Evolutionary conservation across 371 early-diverging fungal genomes (phyloP).

Genomic region (Synchytrium microbalum): DNA sequence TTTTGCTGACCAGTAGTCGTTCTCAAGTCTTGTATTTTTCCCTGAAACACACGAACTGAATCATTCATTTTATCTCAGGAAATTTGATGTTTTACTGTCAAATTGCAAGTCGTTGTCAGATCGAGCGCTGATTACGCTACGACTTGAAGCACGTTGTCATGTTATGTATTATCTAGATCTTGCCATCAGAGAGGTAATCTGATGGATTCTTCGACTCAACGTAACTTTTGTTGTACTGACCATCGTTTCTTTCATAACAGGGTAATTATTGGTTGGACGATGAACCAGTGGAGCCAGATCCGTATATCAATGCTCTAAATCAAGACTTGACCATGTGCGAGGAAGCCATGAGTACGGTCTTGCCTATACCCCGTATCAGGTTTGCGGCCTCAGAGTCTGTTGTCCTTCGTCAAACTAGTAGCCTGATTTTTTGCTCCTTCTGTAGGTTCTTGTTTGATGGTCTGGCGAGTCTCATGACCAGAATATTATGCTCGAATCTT

Average conservation of each 20-base stretch:
- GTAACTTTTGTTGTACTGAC: conserved; percentile 1
- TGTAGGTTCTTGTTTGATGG: conserved; percentile 74
- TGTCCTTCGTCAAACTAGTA: neutral
- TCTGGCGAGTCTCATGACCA: conserved; percentile 63
- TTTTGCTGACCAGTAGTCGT: neutral
- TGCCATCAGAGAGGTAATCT: conserved; percentile 74
- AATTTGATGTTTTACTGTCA: conserved; percentile 43
- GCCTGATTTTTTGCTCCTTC: neutral
- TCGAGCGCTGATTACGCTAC: conserved; percentile 67
- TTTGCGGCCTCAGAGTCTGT: conserved; percentile 17
- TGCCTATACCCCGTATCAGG: conserved; percentile 58
- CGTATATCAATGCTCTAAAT: conserved; percentile 73
- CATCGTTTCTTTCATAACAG: conserved; percentile 17
- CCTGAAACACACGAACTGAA: too few species aligned
- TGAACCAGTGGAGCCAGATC: conserved; percentile 74
- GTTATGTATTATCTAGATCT: conserved; percentile 82
- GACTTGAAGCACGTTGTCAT: conserved; percentile 80
- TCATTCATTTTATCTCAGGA: conserved; percentile 6
- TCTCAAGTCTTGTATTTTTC: neutral
- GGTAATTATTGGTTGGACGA: conserved; percentile 67
- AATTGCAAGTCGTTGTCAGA: conserved; percentile 66
- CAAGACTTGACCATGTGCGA: conserved; percentile 66
- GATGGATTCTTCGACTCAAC: neutral
- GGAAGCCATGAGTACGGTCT: conserved; percentile 55
- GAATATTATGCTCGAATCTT: conserved; percentile 59